Evolutionary conservation across 2,329 filamentous ascomycete genomes (phyloP).

Genomic region (Aspergillus pseudonomiae): DNA sequence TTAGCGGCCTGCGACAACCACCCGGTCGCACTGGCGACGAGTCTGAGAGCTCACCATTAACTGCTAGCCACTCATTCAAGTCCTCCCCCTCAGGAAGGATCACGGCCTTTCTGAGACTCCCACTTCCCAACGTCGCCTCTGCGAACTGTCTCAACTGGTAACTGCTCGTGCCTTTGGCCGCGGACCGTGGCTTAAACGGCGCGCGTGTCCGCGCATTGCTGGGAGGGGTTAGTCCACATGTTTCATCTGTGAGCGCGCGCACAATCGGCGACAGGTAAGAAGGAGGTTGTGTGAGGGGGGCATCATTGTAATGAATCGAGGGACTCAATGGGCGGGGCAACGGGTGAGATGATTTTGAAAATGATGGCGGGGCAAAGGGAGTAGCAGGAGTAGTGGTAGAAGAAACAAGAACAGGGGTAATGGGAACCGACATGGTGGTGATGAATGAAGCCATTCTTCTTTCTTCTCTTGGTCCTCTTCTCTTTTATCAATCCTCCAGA

Average conservation of each 20-base stretch:
- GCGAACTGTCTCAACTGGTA: slow-evolving; percentile 98
- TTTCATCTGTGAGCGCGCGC: slow-evolving; percentile 41
- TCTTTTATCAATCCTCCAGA: neutral
- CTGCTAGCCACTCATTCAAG: slow-evolving; percentile 95
- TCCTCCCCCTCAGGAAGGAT: slow-evolving; percentile 97
- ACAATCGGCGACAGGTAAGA: slow-evolving; percentile 41
- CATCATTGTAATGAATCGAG: slow-evolving; percentile 34
- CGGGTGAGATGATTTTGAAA: slow-evolving; percentile 22
- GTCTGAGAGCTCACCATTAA: slow-evolving; percentile 71
- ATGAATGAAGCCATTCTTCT: slow-evolving; percentile 73
- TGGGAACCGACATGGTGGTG: slow-evolving; percentile 73
- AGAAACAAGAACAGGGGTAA: slow-evolving; percentile 35
- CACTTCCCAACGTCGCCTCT: slow-evolving; percentile 92
- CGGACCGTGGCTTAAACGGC: slow-evolving; percentile 85
- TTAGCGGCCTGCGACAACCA: neutral
- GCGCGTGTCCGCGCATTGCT: slow-evolving; percentile 87
- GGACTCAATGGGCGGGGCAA: slow-evolving; percentile 26
- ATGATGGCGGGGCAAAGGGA: slow-evolving; percentile 24
- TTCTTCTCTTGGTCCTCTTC: slow-evolving; percentile 1
- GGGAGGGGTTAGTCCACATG: slow-evolving; percentile 44
- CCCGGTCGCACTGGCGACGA: neutral
- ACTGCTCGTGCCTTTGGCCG: slow-evolving; percentile 82
- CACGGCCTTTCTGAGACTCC: slow-evolving; percentile 92
- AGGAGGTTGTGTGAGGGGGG: slow-evolving; percentile 33
- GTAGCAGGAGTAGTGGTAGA: slow-evolving; percentile 29